Evolutionary conservation across 805 yeast genomes (phyloP), one percentile per base, ranked within the genome.

Genomic region (Metschnikowia dekortorum): DNA sequence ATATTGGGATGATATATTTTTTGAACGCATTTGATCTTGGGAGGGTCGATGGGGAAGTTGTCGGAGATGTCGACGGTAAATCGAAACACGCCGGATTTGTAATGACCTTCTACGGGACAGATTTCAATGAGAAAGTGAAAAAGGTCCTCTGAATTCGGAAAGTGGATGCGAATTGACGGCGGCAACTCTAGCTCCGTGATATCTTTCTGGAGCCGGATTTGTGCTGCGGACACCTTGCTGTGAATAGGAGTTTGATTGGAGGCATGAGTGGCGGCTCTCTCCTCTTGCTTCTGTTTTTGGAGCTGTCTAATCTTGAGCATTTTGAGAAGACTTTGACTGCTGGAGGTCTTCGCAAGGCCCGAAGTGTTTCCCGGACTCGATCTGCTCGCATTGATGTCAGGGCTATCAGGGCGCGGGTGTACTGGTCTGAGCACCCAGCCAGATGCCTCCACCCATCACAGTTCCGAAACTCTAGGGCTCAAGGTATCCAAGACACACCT

Each of bases 1-100:
- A 92, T 92, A 62, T 92, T 92, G 10, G 99, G 99, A 64, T 92
- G 99, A 68, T 87, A 92, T 5, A 92, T 87, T 61, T 77, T 83
- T 47, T 83, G 79, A 31, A 74, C 47, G 59, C 95, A 86, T 57
- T 79, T 77, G 48, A 90, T 89, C 62, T 83, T 87, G 8, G 99
- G 99, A 8, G 97, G 90, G 46, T 87, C 94, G 50, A 91, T 94
- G 2, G 99, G 99, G 67, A 84, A 92, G 57, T 82, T 84, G 38
- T 81, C 82, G 44, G 81, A 80, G 38, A 91, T 75, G 32, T 70
- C 73, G 42, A 91, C 80, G n/a, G 74, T 71, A 65, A 92, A 92
- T 18, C 64, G 64, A 68, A 92, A 88, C n/a, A 52, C 58, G 1
- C 96, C 96, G n/a, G 76, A 74, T 41, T 69, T 63, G 61, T 89